A percentile compares a stretch with the other conserved stretches of the same genome.
phyloP scores from a whole-genome alignment of 129 eudicot genomes.

The Flaveria sonorensis region DNA sequence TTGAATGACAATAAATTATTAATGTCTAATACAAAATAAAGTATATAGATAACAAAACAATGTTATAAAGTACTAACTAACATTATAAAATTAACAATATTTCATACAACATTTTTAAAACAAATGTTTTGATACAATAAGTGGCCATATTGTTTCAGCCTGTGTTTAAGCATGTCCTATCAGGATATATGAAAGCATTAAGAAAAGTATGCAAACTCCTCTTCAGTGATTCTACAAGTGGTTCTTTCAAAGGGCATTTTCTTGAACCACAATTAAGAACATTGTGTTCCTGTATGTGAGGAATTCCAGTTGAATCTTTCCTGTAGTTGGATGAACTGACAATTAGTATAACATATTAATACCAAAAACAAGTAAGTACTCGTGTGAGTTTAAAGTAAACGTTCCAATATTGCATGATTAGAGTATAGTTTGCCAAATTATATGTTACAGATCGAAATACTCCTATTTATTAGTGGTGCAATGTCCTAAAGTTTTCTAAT shows the following conservation, averaged over 20 bases:
- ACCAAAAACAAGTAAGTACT: neutral
- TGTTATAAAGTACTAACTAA: too few species aligned
- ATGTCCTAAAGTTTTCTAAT: neutral
- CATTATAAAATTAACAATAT: too few species aligned
- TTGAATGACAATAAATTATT: too few species aligned
- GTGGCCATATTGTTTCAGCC: too few species aligned
- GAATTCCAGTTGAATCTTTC: conserved; percentile 97
- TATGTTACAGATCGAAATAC: conserved; percentile 13
- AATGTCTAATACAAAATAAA: too few species aligned
- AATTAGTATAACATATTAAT: conserved; percentile 10
- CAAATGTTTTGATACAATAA: too few species aligned
- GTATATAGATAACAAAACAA: too few species aligned
- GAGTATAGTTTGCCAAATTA: conserved; percentile 3
- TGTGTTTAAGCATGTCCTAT: conserved; percentile 97
- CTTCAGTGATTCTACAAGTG: conserved; percentile 89
- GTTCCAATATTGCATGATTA: conserved; percentile 5
- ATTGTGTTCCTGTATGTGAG: conserved; percentile 97
- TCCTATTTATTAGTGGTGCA: conserved; percentile 11
- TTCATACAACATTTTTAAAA: too few species aligned
- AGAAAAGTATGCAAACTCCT: conserved; percentile 94
- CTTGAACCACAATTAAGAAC: conserved; percentile 98
- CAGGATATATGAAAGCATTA: conserved; percentile 97
- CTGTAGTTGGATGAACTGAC: conserved; percentile 46
- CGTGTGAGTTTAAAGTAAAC: neutral
- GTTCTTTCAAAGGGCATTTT: conserved; percentile 96